Conservation (phyloP, 2,329 filamentous ascomycete species). For the Claviceps africana region DNA sequence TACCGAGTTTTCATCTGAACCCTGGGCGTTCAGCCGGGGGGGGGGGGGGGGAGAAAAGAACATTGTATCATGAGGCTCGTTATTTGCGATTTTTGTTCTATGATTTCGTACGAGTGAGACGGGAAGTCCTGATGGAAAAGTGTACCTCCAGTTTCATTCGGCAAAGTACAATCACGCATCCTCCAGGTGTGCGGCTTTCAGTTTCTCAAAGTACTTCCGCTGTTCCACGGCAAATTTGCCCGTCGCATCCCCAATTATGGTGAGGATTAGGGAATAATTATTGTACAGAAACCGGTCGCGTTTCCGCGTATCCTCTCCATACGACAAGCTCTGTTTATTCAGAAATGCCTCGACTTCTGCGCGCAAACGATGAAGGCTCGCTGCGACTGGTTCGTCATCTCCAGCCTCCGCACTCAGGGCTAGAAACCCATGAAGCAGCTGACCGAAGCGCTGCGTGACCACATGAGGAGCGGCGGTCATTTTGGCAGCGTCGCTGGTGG, state of each 20-base stretch:
- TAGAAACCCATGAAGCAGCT: conserved; percentile 76
- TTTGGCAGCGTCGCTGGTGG: conserved; percentile 37
- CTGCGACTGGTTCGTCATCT: conserved; percentile 83
- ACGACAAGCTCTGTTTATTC: conserved; percentile 58
- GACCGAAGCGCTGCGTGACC: conserved; percentile 87
- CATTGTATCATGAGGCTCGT: neutral
- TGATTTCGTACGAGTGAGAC: neutral
- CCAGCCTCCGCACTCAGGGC: conserved; percentile 76
- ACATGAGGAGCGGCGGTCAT: conserved; percentile 76
- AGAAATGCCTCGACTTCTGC: conserved; percentile 76
- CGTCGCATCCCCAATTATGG: conserved; percentile 68
- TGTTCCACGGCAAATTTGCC: conserved; percentile 65
- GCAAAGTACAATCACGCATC: conserved; percentile 9
- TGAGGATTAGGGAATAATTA: conserved; percentile 88
- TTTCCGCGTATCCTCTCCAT: conserved; percentile 63
- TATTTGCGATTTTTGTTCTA: neutral
- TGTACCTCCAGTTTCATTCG: neutral
- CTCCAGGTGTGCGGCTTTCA: conserved; percentile 47
- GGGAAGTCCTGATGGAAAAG: neutral
- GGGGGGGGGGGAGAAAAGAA: neutral
- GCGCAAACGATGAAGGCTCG: conserved; percentile 63
- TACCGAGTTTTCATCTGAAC: neutral
- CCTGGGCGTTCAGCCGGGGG: neutral
- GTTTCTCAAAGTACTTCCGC: conserved; percentile 56
- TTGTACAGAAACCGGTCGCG: conserved; percentile 82